A percentile compares a stretch with the other conserved stretches of the same genome.
Evolutionary conservation across 164 flowering plant genomes (phyloP).

Genomic region (Houttuynia cordata): DNA sequence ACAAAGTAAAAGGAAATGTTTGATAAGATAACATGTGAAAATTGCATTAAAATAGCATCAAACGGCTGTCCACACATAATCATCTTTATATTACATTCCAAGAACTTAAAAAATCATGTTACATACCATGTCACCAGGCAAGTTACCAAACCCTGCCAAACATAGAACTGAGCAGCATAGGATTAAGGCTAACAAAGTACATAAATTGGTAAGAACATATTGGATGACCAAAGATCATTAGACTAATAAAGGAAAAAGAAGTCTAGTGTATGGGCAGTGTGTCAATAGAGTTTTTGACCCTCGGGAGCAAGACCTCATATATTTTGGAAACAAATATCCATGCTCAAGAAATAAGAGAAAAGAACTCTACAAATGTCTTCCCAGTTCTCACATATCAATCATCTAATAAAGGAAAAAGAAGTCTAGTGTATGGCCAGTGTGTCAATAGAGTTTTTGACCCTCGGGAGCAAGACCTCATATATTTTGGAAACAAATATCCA

Average conservation of each 20-base stretch:
- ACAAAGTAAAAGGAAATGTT: too few relatives aligned
- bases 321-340: too few relatives aligned
- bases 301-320: too few relatives aligned
- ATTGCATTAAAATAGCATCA: not conserved
- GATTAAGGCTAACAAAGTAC: constrained; percentile 31
- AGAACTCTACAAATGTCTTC: too few relatives aligned
- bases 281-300: not conserved
- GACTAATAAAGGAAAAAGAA: too few relatives aligned
- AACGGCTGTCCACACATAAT: not conserved
- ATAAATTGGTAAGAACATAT: not conserved
- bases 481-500: too few relatives aligned
- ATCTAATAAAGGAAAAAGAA: too few relatives aligned
- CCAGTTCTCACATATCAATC: too few relatives aligned
- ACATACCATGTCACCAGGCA: constrained; percentile 97
- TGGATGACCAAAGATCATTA: too few relatives aligned
- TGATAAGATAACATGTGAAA: too few relatives aligned
- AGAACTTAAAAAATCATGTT: not conserved
- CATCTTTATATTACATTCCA: not conserved
- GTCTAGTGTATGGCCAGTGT: not conserved
- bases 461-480: too few relatives aligned
- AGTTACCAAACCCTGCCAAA: constrained; percentile 97
- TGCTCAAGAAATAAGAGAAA: too few relatives aligned
- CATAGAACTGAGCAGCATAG: constrained; percentile 52
- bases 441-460: not conserved
- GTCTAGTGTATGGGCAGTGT: not conserved